These are phyloP conservation scores for Croton laevigatus DNA, from an alignment of 441 rosid genomes.

Conservation along the genomic window DNA sequence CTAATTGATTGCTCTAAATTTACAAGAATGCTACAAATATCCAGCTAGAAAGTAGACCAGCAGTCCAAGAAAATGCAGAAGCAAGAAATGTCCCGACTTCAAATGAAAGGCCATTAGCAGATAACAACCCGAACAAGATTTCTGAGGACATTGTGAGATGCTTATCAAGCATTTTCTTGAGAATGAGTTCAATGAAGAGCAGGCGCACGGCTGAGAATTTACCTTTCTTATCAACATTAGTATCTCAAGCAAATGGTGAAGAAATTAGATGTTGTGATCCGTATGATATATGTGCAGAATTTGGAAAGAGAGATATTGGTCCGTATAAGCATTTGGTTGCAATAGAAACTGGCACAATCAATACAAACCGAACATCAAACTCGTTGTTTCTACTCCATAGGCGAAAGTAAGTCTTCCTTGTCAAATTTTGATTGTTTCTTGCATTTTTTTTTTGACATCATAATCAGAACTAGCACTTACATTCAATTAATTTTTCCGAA, in stretches of 20 bases:
- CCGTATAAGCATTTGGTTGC: conserved; percentile 52
- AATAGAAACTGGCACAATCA: conserved; percentile 48
- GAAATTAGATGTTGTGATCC: conserved; percentile 44
- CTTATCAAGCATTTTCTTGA: conserved; percentile 52
- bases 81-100: conserved; percentile 24
- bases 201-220: conserved; percentile 31
- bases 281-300: conserved; percentile 46
- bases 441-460: neutral
- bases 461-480: neutral
- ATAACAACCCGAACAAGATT: conserved; percentile 51
- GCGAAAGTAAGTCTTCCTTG: conserved; percentile 46
- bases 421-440: conserved; percentile 6
- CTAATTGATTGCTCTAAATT: conserved; percentile 11
- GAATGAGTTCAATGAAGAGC: conserved; percentile 53
- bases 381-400: conserved; percentile 54
- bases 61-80: conserved; percentile 40
- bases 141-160: conserved; percentile 73
- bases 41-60: conserved; percentile 40
- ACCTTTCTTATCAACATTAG: conserved; percentile 28
- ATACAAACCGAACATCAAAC: conserved; percentile 44
- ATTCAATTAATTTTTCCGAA: conserved; percentile 16
- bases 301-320: conserved; percentile 59
- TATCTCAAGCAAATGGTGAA: conserved; percentile 31
- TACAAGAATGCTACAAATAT: conserved; percentile 19
- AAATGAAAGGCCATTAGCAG: conserved; percentile 30